Conservation (phyloP, 768 basidiomycete species). For the Panaeolus papilionaceus region DNA sequence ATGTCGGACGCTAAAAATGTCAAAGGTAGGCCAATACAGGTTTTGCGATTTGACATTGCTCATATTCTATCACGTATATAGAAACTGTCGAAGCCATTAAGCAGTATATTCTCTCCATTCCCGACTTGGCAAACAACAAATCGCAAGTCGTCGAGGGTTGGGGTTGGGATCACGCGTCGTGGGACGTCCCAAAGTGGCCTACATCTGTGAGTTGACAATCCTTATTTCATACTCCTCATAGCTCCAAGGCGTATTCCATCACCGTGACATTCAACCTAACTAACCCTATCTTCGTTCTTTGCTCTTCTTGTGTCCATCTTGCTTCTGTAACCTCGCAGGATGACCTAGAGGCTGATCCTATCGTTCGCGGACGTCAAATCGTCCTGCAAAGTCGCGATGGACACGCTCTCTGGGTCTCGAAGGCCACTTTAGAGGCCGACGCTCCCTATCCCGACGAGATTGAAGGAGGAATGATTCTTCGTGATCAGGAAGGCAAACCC, state of each 20-base stretch:
- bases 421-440: slow-evolving; percentile 60
- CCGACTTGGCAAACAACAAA: slow-evolving; percentile 61
- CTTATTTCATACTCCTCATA: neutral
- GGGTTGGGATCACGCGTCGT: slow-evolving; percentile 92
- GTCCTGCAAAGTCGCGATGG: slow-evolving; percentile 86
- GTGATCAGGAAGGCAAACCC: slow-evolving; percentile 68
- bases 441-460: slow-evolving; percentile 69
- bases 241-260: no score
- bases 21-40: slow-evolving; percentile 46
- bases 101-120: slow-evolving; percentile 62
- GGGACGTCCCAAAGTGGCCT: slow-evolving; percentile 69
- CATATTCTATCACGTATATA: slow-evolving; percentile 30
- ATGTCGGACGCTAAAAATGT: slow-evolving; percentile 67
- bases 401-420: slow-evolving; percentile 89
- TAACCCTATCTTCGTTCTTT: neutral
- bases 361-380: slow-evolving; percentile 73
- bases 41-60: neutral
- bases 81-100: slow-evolving; percentile 69
- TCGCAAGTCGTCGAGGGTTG: slow-evolving; percentile 77
- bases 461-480: slow-evolving; percentile 82
- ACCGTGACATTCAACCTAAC: neutral
- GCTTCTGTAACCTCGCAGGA: slow-evolving; percentile 43
- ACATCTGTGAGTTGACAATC: slow-evolving; percentile 56
- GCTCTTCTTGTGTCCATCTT: no score
- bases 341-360: slow-evolving; percentile 73